Conservation (phyloP, 352 stramenopile species). For the Blastocystis sp. region DNA sequence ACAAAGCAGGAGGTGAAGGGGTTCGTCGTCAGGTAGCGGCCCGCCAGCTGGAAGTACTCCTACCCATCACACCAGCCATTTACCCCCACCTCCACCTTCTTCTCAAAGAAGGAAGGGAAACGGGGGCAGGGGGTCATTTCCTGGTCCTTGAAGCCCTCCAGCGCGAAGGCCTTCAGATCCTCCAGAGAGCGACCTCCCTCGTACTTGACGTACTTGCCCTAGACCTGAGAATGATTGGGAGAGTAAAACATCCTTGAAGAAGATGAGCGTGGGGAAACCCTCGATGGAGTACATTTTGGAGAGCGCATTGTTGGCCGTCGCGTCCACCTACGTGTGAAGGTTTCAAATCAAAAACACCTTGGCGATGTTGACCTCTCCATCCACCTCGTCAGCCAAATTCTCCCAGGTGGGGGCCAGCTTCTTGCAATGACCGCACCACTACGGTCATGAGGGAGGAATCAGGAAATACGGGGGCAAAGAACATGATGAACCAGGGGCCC, state of each 20-base stretch:
- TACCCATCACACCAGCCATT: not conserved
- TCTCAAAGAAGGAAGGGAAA: not conserved
- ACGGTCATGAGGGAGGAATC: not conserved
- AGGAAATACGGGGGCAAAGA: slow-evolving; percentile 58
- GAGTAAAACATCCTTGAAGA: slow-evolving; percentile 50
- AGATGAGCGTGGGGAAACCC: slow-evolving; percentile 60
- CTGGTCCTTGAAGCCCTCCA: slow-evolving; percentile 18
- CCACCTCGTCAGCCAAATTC: slow-evolving; percentile 28
- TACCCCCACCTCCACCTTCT: not conserved
- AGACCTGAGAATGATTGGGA: not conserved
- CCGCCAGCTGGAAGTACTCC: slow-evolving; percentile 8
- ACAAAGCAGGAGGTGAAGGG: slow-evolving; percentile 50
- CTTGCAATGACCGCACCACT: slow-evolving; percentile 69
- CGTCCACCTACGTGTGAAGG: slow-evolving; percentile 44
- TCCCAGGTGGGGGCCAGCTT: slow-evolving; percentile 62
- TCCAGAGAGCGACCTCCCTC: slow-evolving; percentile 54
- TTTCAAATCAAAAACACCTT: not conserved
- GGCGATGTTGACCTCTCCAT: slow-evolving; percentile 60
- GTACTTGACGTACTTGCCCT: slow-evolving; percentile 59
- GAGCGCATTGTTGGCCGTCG: slow-evolving; percentile 21
- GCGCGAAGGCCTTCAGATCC: slow-evolving; percentile 34
- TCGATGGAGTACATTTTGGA: slow-evolving; percentile 56
- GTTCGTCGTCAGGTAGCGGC: not conserved
- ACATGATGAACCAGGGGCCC: slow-evolving; percentile 67
- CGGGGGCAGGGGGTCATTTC: not conserved